These are phyloP conservation scores for Ensete glaucum DNA, from an alignment of 176 grass and related monocot genomes.

Conservation along the genomic window DNA sequence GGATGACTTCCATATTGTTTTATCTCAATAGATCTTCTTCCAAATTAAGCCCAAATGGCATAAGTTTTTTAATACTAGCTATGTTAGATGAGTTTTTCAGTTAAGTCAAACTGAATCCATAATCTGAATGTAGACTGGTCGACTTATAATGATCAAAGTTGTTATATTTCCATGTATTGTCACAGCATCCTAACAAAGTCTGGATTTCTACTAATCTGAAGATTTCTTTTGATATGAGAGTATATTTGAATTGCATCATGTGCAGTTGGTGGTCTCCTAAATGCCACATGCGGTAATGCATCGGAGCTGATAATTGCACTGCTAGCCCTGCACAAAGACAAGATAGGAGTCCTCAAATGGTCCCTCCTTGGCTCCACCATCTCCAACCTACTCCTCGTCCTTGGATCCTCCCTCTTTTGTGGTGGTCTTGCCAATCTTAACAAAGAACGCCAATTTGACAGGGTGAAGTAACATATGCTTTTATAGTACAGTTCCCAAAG, in stretches of 20 bases:
- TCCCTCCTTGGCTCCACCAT: constrained; percentile 56
- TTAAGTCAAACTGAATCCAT: too few relatives aligned
- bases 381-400: constrained; percentile 64
- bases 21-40: too few relatives aligned
- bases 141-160: neutral
- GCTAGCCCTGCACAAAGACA: constrained; percentile 44
- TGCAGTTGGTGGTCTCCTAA: constrained; percentile 60
- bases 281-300: constrained; percentile 63
- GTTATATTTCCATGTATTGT: neutral
- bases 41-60: too few relatives aligned
- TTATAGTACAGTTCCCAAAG: neutral
- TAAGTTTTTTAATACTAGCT: too few relatives aligned
- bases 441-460: constrained; percentile 37
- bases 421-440: constrained; percentile 40
- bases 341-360: constrained; percentile 60
- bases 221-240: neutral
- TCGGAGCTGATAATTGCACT: constrained; percentile 57
- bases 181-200: too few relatives aligned
- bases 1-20: too few relatives aligned
- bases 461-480: constrained; percentile 15
- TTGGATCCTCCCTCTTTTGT: constrained; percentile 49
- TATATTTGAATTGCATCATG: neutral
- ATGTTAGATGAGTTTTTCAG: too few relatives aligned
- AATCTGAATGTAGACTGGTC: neutral
- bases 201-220: neutral